A percentile compares a stretch with the other conserved stretches of the same genome.
Evolutionary conservation across 2,329 filamentous ascomycete genomes (phyloP).

Genomic region (Calonectria pseudoturangicola): DNA sequence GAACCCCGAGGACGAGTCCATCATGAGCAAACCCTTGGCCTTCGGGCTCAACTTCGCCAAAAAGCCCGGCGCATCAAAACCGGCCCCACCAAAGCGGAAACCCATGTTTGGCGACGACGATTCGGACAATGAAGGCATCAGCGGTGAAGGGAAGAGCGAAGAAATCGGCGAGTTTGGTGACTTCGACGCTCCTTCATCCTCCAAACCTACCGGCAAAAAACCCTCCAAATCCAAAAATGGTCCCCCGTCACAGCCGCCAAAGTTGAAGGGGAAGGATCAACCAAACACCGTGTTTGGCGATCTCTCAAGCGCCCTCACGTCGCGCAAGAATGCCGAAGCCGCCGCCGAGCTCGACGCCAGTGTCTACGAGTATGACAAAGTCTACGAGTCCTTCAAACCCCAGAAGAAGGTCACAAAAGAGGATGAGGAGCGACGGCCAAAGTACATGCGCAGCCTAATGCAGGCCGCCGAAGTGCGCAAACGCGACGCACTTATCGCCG

Average conservation of each 20-base stretch:
- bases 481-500: slow-evolving; percentile 84
- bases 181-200: slow-evolving; percentile 56
- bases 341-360: slow-evolving; percentile 81
- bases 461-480: slow-evolving; percentile 85
- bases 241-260: slow-evolving; percentile 62
- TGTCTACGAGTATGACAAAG: slow-evolving; percentile 90
- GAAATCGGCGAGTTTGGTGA: slow-evolving; percentile 79
- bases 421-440: slow-evolving; percentile 78
- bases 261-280: slow-evolving; percentile 65
- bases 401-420: slow-evolving; percentile 75
- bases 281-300: slow-evolving; percentile 74
- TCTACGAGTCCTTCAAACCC: slow-evolving; percentile 85
- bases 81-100: slow-evolving; percentile 70
- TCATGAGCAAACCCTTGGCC: slow-evolving; percentile 69
- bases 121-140: slow-evolving; percentile 70
- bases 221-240: slow-evolving; percentile 58
- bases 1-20: slow-evolving; percentile 25
- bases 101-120: slow-evolving; percentile 75
- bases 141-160: slow-evolving; percentile 65
- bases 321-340: slow-evolving; percentile 78
- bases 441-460: slow-evolving; percentile 86
- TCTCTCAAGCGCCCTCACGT: slow-evolving; percentile 78
- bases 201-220: slow-evolving; percentile 56
- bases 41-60: slow-evolving; percentile 77
- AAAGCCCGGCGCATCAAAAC: slow-evolving; percentile 71